Base-by-base conservation (phyloP, 495 filamentous ascomycete genomes). In the Evernia prunastri region DNA sequence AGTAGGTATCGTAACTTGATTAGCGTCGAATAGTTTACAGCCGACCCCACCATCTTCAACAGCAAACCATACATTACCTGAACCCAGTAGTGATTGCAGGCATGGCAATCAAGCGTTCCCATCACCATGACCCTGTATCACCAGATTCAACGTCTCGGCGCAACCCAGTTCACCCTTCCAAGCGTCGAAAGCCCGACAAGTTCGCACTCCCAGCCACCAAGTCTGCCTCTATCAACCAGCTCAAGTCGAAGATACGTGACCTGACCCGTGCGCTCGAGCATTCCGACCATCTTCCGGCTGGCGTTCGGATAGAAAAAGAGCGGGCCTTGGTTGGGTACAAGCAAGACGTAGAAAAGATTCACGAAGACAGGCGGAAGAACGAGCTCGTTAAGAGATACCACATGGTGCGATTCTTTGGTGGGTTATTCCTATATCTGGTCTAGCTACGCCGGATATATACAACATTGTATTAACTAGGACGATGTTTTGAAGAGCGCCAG, bases 351-450 rank as follows among this genome's bases (percentile, higher is more conserved):
- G 80, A 74, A 31, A 76, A 79, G 49, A 76, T 78, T 29, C 69
- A 76, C 35, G 74, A 82, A 17, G 85, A 86, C 67, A 86, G 83
- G 70, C 74, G 76, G 58, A 83, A 87, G 65, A 82, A 84, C 65
- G 80, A 82, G 60, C 88, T 96, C 82, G 92, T 93, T 58, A 83
- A 80, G 72, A 91, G 86, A 69, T 98, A 96, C 71, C 93, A 96
- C 72, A 96, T 94, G 84, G 89, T 97, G 31, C 81, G 94, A 57
- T 98, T 98, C 73, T 90, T 88, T 81, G 82, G 92, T 89, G 74
- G 58, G 80, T 71, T 12, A 49, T n/a, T 29, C 31, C 42, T 5
- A 36, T 31, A 33, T 45, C 23, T 18, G 0, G 13, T 25, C n/a
- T 15, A 37, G 13, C 13, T 35, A 8, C 15, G 51, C 33, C 7